Base-by-base conservation (phyloP, 1,284 basidiomycete genomes). In the Cryptococcus sp. region DNA sequence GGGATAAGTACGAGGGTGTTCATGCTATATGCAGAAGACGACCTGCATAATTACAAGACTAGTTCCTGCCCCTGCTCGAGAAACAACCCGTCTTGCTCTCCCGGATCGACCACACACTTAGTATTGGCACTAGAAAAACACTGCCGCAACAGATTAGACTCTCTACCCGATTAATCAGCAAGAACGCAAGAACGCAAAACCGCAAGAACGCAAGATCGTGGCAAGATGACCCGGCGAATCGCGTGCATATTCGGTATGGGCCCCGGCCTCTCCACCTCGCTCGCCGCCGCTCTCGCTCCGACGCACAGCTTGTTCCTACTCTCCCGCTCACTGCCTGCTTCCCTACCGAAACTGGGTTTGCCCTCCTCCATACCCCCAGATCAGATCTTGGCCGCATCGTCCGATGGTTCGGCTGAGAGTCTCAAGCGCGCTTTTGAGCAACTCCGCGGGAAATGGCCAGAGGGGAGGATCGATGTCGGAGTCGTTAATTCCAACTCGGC, bases 301-400 rank as follows among this genome's bases (percentile, higher is more conserved):
- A 74, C 74, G 7, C 75, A 79, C 66, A 61, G 67, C 16, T 64
- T 79, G 57, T 57, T 77, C 25, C 68, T 79, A 50, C 66, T 79
- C 45, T 74, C 74, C 10, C 73, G 78, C 47, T 75, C 76, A 20
- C 65, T 77, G 10, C 75, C 74, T 0, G 62, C 56, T 15, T 69
- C 68, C 2, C 60, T 76, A 16, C 53, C 69, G 11, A 58, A 59
- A 20, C 67, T 75, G 19, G 54, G 61, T 15, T 64, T 75, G 20
- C 56, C 60, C 42, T 51, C 54, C 22, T 50, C 64, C n/a, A 51
- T 71, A 15, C 64, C 68, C n/a, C 31, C 55, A n/a, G 57, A 59
- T 16, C 59, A 61, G 19, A 55, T 72, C 39, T 61, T 68, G 8
- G 69, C 76, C 0, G 56, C 63, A 41, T 60, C 61, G 0, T 70